Percentiles rank a stretch among this genome's conserved stretches.
phyloP scores from a whole-genome alignment of 805 yeast genomes.

The Yarrowia sp. region DNA sequence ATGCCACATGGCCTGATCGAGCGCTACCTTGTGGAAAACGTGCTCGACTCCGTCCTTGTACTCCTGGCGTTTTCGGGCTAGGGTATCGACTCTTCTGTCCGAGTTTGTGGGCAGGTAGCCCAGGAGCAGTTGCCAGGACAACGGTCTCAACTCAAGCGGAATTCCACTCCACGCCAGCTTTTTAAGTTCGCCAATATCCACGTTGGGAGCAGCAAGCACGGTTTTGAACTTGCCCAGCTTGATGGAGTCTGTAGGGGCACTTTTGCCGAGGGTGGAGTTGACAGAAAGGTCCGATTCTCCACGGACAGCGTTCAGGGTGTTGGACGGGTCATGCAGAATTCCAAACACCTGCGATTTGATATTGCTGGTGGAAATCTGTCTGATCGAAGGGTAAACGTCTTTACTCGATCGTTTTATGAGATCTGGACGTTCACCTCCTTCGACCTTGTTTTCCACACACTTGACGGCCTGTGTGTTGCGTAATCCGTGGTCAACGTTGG shows the following conservation, averaged over 20 bases:
- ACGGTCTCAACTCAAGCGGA: constrained; percentile 78
- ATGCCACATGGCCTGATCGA: constrained; percentile 85
- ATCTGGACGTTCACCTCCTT: constrained; percentile 22
- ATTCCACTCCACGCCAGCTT: constrained; percentile 94
- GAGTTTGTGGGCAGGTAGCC: constrained; percentile 91
- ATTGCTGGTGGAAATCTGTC: constrained; percentile 29
- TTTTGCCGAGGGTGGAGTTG: background rate
- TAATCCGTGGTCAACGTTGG: constrained; percentile 59
- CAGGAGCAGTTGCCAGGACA: constrained; percentile 86
- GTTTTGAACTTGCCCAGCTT: constrained; percentile 57
- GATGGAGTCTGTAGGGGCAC: constrained; percentile 21
- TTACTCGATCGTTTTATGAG: constrained; percentile 10
- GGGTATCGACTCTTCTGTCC: constrained; percentile 70
- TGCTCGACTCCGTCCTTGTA: constrained; percentile 77
- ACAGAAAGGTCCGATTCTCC: constrained; percentile 8
- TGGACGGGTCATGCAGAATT: constrained; percentile 33
- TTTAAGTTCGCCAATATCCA: constrained; percentile 73
- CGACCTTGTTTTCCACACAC: constrained; percentile 42
- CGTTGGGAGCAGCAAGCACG: constrained; percentile 60
- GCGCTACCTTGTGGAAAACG: constrained; percentile 60
- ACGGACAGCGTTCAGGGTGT: constrained; percentile 15
- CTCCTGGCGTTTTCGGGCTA: constrained; percentile 83
- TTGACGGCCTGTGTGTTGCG: constrained; percentile 39
- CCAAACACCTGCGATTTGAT: constrained; percentile 30
- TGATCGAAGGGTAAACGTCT: constrained; percentile 18